Conservation (phyloP, 176 grass and related monocot species). For the Aegilops tauschii region DNA sequence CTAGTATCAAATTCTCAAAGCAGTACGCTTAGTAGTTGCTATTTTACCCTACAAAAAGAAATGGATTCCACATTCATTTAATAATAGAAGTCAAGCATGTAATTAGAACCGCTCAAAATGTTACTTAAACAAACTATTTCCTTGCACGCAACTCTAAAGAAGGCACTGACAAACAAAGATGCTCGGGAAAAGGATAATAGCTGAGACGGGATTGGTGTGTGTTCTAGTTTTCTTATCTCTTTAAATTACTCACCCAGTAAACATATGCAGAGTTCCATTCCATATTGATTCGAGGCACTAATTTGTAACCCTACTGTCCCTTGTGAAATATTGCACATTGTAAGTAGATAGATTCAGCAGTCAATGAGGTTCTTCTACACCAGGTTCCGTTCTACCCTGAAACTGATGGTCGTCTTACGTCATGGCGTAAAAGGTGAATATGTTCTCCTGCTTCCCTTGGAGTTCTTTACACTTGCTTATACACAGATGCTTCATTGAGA, state of each 20-base stretch:
- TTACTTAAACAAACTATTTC: not conserved
- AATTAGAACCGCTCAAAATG: not conserved
- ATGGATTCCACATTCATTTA: not conserved
- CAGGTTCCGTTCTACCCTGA: conserved; percentile 18
- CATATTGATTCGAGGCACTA: not conserved
- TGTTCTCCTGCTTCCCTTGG: not conserved
- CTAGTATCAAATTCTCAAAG: not conserved
- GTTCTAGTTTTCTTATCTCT: not conserved
- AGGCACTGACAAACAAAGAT: not conserved
- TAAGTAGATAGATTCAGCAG: not conserved
- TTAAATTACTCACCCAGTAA: not conserved
- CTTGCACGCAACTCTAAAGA: not conserved
- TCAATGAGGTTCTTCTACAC: not conserved
- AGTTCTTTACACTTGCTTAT: conserved; percentile 21
- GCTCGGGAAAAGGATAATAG: not conserved
- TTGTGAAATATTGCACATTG: not conserved
- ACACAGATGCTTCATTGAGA: conserved; percentile 17
- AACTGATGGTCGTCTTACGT: not conserved
- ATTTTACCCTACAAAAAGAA: not conserved
- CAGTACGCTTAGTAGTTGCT: not conserved
- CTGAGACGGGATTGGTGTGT: not conserved
- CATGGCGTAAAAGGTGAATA: conserved; percentile 20
- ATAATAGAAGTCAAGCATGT: not conserved
- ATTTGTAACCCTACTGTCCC: not conserved
- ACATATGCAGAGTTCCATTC: not conserved